A percentile compares a stretch with the other conserved stretches of the same genome.
Conservation (phyloP, 805 yeast genomes). For the Saccharomycopsis vini region DNA sequence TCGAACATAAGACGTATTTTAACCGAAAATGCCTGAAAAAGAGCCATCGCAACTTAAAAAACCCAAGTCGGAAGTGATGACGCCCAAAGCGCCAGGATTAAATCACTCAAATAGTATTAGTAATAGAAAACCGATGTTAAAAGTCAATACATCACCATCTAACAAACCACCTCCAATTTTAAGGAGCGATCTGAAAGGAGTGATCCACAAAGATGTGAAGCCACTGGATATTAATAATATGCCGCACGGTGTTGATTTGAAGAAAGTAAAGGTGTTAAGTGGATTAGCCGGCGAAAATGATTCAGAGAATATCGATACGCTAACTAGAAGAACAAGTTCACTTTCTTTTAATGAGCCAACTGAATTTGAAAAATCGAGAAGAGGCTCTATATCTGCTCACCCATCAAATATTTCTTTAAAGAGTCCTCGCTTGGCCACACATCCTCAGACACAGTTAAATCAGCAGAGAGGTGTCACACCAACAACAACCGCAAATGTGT, state of each 20-base stretch:
- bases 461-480: conserved; percentile 2
- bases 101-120: no score
- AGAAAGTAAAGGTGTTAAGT: neutral
- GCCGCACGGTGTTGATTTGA: neutral
- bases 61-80: no score
- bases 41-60: no score
- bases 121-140: conserved; percentile 17
- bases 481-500: no score
- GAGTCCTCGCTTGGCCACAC: neutral
- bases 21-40: no score
- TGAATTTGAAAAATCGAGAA: conserved; percentile 34
- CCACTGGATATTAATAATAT: neutral
- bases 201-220: no score
- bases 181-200: conserved; percentile 12
- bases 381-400: conserved; percentile 50
- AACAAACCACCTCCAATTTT: conserved; percentile 16
- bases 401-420: conserved; percentile 31
- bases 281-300: neutral
- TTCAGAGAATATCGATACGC: neutral
- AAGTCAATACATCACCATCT: conserved; percentile 10
- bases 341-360: conserved; percentile 43
- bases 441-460: conserved; percentile 14
- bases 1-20: no score
- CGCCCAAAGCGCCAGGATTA: no score
- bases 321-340: conserved; percentile 17